Percentiles rank a stretch among this genome's conserved stretches.
Conservation (phyloP, 345 rosid genomes). For the Eucalyptus coolabah region DNA sequence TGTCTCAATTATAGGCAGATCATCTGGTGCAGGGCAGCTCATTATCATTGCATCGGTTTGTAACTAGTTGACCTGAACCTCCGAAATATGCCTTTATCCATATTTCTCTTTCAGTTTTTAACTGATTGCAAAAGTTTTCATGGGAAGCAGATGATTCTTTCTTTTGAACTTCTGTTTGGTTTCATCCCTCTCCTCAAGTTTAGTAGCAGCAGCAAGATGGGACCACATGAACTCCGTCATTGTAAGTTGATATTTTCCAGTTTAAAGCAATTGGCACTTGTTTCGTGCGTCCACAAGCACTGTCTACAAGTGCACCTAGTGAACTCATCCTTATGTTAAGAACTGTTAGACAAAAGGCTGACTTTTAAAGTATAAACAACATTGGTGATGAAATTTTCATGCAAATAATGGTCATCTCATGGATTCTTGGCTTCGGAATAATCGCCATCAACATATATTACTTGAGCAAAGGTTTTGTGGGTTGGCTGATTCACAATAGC, state of each 20-base stretch:
- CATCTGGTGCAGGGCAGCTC: constrained; percentile 35
- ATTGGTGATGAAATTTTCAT: not conserved
- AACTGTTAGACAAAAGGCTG: not conserved
- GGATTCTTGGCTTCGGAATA: constrained; percentile 40
- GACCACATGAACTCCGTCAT: constrained; percentile 46
- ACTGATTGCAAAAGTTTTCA: not conserved
- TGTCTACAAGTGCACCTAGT: not conserved
- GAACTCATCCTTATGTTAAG: not conserved
- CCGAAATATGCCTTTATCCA: not conserved
- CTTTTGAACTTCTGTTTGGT: constrained; percentile 59
- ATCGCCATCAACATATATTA: constrained; percentile 54
- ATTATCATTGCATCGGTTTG: constrained; percentile 38
- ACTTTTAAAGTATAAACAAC: not conserved
- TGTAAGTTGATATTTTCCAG: constrained; percentile 6
- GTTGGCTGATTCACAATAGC: constrained; percentile 31
- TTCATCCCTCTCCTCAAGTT: constrained; percentile 68
- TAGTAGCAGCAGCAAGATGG: constrained; percentile 66
- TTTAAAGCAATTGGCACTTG: not conserved
- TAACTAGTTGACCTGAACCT: not conserved
- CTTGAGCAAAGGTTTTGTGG: constrained; percentile 34
- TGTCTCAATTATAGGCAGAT: constrained; percentile 37
- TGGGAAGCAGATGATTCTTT: constrained; percentile 42
- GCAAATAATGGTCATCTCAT: constrained; percentile 43
- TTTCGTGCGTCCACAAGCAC: not conserved
- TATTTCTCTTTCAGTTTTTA: not conserved